These are phyloP conservation scores for Boletus rufocinnamomeus DNA, from an alignment of 768 basidiomycete species.

Conservation along the genomic window DNA sequence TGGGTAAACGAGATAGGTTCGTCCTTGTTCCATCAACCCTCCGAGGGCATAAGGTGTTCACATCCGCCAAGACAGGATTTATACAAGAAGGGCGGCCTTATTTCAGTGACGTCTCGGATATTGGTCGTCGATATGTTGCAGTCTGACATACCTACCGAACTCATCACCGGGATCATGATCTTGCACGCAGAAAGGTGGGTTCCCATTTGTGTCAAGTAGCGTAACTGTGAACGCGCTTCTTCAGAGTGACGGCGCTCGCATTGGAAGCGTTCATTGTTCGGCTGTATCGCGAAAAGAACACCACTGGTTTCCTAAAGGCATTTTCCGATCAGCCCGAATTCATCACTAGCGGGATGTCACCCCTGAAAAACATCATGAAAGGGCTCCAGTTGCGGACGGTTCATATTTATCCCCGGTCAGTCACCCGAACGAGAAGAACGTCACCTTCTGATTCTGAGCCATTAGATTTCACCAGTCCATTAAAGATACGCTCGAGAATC, in stretches of 20 bases:
- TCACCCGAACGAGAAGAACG: neutral
- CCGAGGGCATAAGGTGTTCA: conserved; percentile 9
- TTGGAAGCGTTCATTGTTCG: conserved; percentile 93
- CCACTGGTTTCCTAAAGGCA: conserved; percentile 89
- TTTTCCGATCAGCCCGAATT: conserved; percentile 97
- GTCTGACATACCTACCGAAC: conserved; percentile 76
- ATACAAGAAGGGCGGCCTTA: conserved; percentile 85
- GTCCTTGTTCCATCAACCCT: conserved; percentile 24
- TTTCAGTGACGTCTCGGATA: conserved; percentile 93
- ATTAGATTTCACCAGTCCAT: conserved; percentile 87
- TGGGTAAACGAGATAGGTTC: conserved; percentile 74
- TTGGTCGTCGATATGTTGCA: conserved; percentile 94
- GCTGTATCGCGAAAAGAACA: conserved; percentile 87
- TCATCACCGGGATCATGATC: conserved; percentile 88
- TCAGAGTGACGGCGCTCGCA: conserved; percentile 79
- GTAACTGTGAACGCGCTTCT: neutral
- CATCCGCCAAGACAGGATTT: conserved; percentile 62
- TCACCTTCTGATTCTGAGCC: neutral
- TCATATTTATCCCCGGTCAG: conserved; percentile 87
- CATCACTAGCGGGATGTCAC: conserved; percentile 90
- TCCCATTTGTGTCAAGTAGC: neutral
- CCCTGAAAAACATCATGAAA: conserved; percentile 89
- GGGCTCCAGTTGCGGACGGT: conserved; percentile 89
- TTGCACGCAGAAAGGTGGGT: conserved; percentile 87
- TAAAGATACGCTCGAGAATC: conserved; percentile 76